Conservation (phyloP, 2,329 filamentous ascomycete species). For the Hypoxylon sp. region DNA sequence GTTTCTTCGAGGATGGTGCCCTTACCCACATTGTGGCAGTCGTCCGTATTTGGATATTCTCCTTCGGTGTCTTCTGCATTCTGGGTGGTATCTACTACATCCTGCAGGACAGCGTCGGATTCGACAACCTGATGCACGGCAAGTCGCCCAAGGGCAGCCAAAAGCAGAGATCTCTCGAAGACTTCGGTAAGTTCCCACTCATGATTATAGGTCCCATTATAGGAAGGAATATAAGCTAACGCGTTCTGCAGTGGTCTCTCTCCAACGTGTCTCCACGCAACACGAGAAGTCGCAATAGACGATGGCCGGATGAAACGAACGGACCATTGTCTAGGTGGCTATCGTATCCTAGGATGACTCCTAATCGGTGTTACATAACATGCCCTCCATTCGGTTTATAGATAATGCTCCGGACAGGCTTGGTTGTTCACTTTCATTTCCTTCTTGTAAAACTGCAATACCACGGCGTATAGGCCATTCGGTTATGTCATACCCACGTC, state of each 20-base stretch:
- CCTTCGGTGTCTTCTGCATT: conserved; percentile 86
- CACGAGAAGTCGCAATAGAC: conserved; percentile 84
- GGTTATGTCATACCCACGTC: conserved; percentile 46
- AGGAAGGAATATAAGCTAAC: conserved; percentile 54
- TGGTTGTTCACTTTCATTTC: conserved; percentile 43
- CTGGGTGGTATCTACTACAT: conserved; percentile 80
- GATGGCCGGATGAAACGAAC: conserved; percentile 33
- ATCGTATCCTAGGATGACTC: conserved; percentile 34
- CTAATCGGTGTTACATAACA: conserved; percentile 42
- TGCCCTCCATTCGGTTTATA: conserved; percentile 43
- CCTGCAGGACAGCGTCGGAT: conserved; percentile 79
- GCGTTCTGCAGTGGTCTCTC: conserved; percentile 72
- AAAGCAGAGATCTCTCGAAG: conserved; percentile 86
- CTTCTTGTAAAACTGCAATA: conserved; percentile 49
- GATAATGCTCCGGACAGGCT: conserved; percentile 38
- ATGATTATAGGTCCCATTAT: conserved; percentile 9
- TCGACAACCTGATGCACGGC: conserved; percentile 93
- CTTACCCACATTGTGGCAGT: conserved; percentile 81
- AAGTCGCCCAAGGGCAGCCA: conserved; percentile 82
- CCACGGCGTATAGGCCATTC: conserved; percentile 44
- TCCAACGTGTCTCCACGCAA: conserved; percentile 89
- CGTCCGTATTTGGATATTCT: conserved; percentile 90
- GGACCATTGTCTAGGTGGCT: conserved; percentile 31
- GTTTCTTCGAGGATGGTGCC: conserved; percentile 75
- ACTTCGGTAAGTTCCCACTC: conserved; percentile 78